Conservation (phyloP, 257 asterid genomes). For the Penstemon eatonii region DNA sequence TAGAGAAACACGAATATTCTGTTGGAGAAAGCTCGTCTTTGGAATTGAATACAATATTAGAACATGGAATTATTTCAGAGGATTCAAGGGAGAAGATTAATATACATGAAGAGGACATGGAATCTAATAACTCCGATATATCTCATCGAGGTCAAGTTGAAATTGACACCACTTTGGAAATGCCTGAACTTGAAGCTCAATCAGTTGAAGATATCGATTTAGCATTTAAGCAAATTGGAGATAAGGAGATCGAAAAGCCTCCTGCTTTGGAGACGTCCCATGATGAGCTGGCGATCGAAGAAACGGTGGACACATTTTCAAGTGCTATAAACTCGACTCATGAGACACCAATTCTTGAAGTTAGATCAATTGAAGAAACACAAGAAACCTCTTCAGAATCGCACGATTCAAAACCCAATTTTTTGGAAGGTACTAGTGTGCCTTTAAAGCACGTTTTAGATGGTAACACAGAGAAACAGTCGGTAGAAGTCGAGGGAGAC, state of each 20-base stretch:
- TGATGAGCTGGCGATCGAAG: conserved; percentile 18
- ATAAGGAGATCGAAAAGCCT: conserved; percentile 21
- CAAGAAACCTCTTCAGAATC: conserved; percentile 25
- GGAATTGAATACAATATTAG: conserved; percentile 25
- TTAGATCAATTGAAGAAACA: background rate
- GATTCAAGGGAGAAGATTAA: conserved; percentile 19
- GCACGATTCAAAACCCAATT: conserved; percentile 18
- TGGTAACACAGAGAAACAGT: conserved; percentile 28
- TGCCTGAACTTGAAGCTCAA: conserved; percentile 2
- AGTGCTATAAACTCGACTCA: background rate
- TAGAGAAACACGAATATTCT: conserved; percentile 28
- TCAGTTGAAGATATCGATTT: conserved; percentile 15
- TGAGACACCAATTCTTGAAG: conserved; percentile 21
- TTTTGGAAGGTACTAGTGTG: conserved; percentile 16
- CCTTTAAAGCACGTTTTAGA: conserved; percentile 28
- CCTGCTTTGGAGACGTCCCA: conserved; percentile 17
- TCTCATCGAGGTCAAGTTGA: too few relatives aligned
- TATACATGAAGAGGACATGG: conserved; percentile 25
- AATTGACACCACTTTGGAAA: too few relatives aligned
- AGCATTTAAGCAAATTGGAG: conserved; percentile 12
- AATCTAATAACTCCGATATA: background rate
- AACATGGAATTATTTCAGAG: conserved; percentile 11
- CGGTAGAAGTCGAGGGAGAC: conserved; percentile 23
- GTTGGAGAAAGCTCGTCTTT: conserved; percentile 26
- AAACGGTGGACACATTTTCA: background rate